Percentiles rank a stretch among this genome's conserved stretches.
These are phyloP conservation scores for Thelonectria discophora DNA, from an alignment of 2,329 filamentous ascomycete species.

Conservation along the genomic window DNA sequence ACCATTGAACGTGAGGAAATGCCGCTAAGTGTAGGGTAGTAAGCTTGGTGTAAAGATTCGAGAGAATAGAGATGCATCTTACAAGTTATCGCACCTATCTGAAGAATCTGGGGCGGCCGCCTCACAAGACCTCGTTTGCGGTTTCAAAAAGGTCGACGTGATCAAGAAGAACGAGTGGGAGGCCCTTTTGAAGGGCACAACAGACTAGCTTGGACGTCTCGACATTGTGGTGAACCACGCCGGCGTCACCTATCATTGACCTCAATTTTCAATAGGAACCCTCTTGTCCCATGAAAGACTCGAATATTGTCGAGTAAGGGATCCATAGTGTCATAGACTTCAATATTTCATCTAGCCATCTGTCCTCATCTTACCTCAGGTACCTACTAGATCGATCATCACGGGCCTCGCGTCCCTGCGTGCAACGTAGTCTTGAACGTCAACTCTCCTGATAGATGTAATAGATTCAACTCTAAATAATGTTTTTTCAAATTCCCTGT, in stretches of 20 bases:
- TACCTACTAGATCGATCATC: too few relatives aligned
- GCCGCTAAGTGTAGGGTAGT: background rate
- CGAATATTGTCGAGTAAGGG: too few relatives aligned
- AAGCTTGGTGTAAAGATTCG: background rate
- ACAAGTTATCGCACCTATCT: constrained; percentile 55
- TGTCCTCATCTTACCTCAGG: too few relatives aligned
- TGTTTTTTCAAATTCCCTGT: background rate
- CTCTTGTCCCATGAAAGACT: too few relatives aligned
- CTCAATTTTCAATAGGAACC: too few relatives aligned
- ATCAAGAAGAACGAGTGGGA: constrained; percentile 64
- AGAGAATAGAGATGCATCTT: background rate
- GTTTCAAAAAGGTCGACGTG: constrained; percentile 59
- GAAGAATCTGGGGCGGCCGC: constrained; percentile 58
- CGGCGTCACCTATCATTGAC: constrained; percentile 43
- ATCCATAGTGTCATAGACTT: too few relatives aligned
- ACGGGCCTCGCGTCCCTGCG: too few relatives aligned
- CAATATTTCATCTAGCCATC: too few relatives aligned
- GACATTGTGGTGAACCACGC: constrained; percentile 71
- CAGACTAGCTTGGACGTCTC: constrained; percentile 59
- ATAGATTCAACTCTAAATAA: too few relatives aligned
- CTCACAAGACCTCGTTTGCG: constrained; percentile 55
- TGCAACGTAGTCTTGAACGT: too few relatives aligned
- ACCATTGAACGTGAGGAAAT: background rate
- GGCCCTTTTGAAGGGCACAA: constrained; percentile 53
- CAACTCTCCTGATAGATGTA: too few relatives aligned